Evolutionary conservation across 805 yeast genomes (phyloP).

Genomic region (Saturnispora besseyi): DNA sequence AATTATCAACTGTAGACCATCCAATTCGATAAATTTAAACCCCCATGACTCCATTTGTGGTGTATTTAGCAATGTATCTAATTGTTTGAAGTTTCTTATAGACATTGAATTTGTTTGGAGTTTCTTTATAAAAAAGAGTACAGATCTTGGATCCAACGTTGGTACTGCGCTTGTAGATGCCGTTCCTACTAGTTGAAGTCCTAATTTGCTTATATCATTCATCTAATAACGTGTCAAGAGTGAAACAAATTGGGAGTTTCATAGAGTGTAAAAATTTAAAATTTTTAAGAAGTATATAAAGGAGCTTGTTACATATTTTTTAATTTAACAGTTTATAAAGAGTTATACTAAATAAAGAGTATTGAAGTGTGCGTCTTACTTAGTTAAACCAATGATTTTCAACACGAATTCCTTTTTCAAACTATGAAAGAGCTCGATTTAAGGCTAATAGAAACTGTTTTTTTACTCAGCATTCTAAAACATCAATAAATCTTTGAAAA

Average conservation of each 20-base stretch:
- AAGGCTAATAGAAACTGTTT: too few species aligned
- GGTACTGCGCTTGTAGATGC: constrained; percentile 12
- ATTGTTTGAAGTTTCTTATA: constrained; percentile 30
- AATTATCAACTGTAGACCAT: constrained; percentile 74
- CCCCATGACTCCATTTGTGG: constrained; percentile 50
- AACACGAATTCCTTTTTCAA: too few species aligned
- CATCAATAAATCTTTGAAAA: constrained; percentile 14
- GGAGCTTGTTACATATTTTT: too few species aligned
- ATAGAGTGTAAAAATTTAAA: not conserved
- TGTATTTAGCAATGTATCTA: constrained; percentile 19
- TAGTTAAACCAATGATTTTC: too few species aligned
- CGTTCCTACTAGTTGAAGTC: constrained; percentile 25
- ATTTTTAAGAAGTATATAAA: too few species aligned
- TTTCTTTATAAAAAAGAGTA: constrained; percentile 36
- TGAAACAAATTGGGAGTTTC: too few species aligned
- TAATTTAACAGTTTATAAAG: too few species aligned
- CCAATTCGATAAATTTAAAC: constrained; percentile 59
- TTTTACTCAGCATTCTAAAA: constrained; percentile 19
- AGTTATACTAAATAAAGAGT: too few species aligned
- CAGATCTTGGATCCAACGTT: constrained; percentile 19
- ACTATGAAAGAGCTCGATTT: too few species aligned
- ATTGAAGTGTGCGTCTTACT: too few species aligned
- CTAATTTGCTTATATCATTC: constrained; percentile 20
- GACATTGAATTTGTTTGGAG: constrained; percentile 31
- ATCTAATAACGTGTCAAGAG: not conserved